Base-by-base conservation (phyloP, 1,139 yeast genomes). In the Arxiozyma slooffiae region DNA sequence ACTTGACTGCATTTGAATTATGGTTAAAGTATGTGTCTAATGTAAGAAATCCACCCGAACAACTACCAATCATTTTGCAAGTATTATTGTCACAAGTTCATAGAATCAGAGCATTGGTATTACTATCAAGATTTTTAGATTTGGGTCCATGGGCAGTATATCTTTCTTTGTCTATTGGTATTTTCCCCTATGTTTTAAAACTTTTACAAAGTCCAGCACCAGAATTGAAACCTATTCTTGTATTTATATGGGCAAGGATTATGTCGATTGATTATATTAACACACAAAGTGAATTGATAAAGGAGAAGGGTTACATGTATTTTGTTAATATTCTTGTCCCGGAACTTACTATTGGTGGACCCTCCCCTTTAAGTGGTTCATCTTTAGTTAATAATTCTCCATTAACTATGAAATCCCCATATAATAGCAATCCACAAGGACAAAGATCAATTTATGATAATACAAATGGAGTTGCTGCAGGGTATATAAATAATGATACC, bases 71-170 rank as follows among this genome's bases (percentile, higher is more conserved):
- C 41, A 95, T 92, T 2, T 71, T 94, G 24, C 99, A 92, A 65
- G 97, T 92, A 9, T 72, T 92, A 39, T 71, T 92, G 34, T 90
- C 97, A 0, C 99, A 94, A 65, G 95, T 89, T 0, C 98, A 92
- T 67, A 78, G 98, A 54, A 77, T 92, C 16, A 71, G 97, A 36
- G 98, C 99, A 0, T 72, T 92, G 48, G 86, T 88, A 38, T 68
- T 94, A 52, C 72, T 94, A 11, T 85, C 96, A 2, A 80, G 87
- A 57, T 92, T 90, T 64, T 73, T 92, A 42, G 98, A 92, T 67
- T 71, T 92, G 43, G 99, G 99, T 0, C 97, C 98, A 0, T 88
- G 96, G 94, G 97, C 98, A 0, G 98, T 92, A 0, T 88, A 89
- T 60, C 72, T 90, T 43, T 95, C 97, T 0, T 72, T 92, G 39